These are phyloP conservation scores for Diplodia corticola DNA, from an alignment of 2,329 filamentous ascomycete genomes.

Conservation along the genomic window DNA sequence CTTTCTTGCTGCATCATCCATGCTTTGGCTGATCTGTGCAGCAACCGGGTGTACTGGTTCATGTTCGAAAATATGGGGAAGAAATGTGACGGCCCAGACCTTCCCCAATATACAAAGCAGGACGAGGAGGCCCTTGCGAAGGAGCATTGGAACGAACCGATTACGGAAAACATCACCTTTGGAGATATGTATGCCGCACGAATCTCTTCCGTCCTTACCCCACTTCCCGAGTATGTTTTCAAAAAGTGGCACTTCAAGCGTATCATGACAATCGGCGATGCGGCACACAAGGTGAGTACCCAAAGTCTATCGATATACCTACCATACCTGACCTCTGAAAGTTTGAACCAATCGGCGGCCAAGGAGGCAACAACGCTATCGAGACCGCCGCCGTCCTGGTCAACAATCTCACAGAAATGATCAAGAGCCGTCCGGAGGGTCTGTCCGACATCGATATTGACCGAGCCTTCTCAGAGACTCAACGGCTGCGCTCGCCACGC, in stretches of 20 bases:
- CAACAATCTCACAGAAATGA: conserved; percentile 14
- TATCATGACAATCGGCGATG: conserved; percentile 45
- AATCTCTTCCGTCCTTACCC: conserved; percentile 29
- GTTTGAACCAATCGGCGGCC: conserved; percentile 28
- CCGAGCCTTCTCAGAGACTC: not conserved
- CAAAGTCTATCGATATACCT: too few species aligned
- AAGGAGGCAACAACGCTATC: conserved; percentile 29
- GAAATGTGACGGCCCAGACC: conserved; percentile 26
- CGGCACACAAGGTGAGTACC: conserved; percentile 43
- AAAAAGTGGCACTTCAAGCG: conserved; percentile 43
- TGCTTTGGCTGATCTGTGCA: not conserved
- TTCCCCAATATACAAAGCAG: conserved; percentile 36
- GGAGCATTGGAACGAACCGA: conserved; percentile 30
- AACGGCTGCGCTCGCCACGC: not conserved
- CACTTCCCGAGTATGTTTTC: conserved; percentile 43
- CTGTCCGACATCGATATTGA: not conserved
- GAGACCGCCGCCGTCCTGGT: conserved; percentile 28
- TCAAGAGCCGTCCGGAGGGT: not conserved
- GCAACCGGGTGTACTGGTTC: conserved; percentile 29
- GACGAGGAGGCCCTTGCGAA: conserved; percentile 34
- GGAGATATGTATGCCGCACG: conserved; percentile 37
- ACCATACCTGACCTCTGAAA: not conserved
- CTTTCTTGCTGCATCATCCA: not conserved
- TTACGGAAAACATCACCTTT: conserved; percentile 36
- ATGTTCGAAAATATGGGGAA: conserved; percentile 31